A percentile compares a stretch with the other conserved stretches of the same genome.
These are phyloP conservation scores for Volvox africanus DNA, from an alignment of 139 green algal genomes.

Conservation along the genomic window DNA sequence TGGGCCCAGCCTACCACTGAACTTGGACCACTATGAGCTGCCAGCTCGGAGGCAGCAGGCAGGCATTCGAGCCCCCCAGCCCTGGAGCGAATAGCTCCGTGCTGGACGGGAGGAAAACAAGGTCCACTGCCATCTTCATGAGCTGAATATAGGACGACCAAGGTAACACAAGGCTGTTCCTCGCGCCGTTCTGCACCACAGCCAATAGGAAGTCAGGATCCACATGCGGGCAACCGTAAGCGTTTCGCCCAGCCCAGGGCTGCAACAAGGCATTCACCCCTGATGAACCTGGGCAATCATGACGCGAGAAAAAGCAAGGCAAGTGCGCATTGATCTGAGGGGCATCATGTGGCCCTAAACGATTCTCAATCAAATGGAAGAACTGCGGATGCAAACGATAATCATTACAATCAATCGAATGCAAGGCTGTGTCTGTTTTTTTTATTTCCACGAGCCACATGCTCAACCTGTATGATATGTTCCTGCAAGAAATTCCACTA, in stretches of 20 bases:
- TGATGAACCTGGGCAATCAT: neutral
- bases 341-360: neutral
- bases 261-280: neutral
- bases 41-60: neutral
- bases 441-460: neutral
- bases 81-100: neutral
- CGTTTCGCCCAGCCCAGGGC: neutral
- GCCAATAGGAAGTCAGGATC: neutral
- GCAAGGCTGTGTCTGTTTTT: neutral
- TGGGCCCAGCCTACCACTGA: constrained; percentile 9
- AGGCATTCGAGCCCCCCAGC: neutral
- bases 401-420: neutral
- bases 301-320: constrained; percentile 1
- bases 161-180: neutral
- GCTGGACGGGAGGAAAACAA: constrained; percentile 21
- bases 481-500: constrained; percentile 1
- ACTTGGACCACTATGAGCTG: neutral
- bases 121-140: neutral
- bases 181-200: neutral
- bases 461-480: neutral
- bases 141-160: neutral
- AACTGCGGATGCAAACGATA: neutral
- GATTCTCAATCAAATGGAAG: neutral
- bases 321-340: neutral
- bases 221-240: neutral